Evolutionary conservation across 371 early-diverging fungal species (phyloP), one percentile per base, ranked within the genome.

Genomic region (Mucor piriformis): DNA sequence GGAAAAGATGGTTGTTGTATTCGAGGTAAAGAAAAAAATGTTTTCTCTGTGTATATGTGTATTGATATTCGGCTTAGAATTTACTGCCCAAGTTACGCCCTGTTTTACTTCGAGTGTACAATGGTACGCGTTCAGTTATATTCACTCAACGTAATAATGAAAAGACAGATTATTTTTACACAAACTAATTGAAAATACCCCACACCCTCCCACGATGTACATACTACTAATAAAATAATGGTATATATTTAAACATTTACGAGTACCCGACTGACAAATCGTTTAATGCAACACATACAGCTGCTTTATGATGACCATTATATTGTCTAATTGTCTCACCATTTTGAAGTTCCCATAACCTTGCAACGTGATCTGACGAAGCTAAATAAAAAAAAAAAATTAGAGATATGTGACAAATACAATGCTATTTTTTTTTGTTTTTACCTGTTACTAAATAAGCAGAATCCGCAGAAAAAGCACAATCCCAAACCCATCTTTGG

Each of bases 401-500:
- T 27, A 18, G 34, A 16, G 35, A 6, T 10, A 33, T 24, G 37
- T 50, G 15, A 11, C n/a, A n/a, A n/a, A n/a, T n/a, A n/a, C n/a
- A n/a, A n/a, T n/a, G 11, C 52, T 2, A 47, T 63, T 76, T 87
- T 88, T 90, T 33, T 11, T 33, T 5, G 33, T 42, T 42, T 15
- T 46, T 46, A 46, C 46, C 46, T 40, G 93, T 92, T 3, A 95
- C 92, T 27, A 95, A 68, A 72, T 93, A 94, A 0, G 93, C 94
- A 10, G 94, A 93, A 66, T 95, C 96, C 1, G 94, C 94, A 6
- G 93, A 92, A 65, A 95, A 95, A 0, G 92, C 90, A 68, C 92
- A 92, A 71, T 95, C 96, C 96, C 96, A 95, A 5, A 93, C 94
- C 96, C 96, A 95, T 54, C 92, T 81, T 61, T 88, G 87, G 76